A percentile compares a stretch with the other conserved stretches of the same genome.
Conservation (phyloP, 2,329 filamentous ascomycete species). For the Pochonia chlamydosporia region DNA sequence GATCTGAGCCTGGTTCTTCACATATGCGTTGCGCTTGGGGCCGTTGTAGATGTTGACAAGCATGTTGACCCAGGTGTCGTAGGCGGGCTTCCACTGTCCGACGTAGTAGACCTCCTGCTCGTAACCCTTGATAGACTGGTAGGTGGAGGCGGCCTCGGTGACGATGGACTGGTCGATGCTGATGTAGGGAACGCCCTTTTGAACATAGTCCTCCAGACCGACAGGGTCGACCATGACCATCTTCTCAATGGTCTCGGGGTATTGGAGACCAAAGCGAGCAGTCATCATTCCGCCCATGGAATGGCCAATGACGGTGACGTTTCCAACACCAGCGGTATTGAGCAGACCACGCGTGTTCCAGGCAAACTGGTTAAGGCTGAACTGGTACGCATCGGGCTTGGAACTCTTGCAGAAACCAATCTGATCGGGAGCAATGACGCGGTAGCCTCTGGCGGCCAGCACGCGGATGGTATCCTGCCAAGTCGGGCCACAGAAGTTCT, state of each 20-base stretch:
- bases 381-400: slow-evolving; percentile 45
- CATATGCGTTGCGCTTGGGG: slow-evolving; percentile 33
- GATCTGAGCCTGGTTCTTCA: slow-evolving; percentile 41
- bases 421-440: slow-evolving; percentile 48
- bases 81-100: slow-evolving; percentile 39
- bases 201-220: slow-evolving; percentile 49
- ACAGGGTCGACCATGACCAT: slow-evolving; percentile 47
- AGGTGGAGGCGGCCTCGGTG: slow-evolving; percentile 34
- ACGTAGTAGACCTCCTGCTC: slow-evolving; percentile 44
- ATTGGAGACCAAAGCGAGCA: slow-evolving; percentile 45
- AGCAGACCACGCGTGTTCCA: slow-evolving; percentile 45
- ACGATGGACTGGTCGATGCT: slow-evolving; percentile 32
- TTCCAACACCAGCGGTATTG: slow-evolving; percentile 33
- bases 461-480: slow-evolving; percentile 42
- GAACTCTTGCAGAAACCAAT: slow-evolving; percentile 53
- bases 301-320: slow-evolving; percentile 45
- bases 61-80: slow-evolving; percentile 52
- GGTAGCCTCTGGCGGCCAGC: slow-evolving; percentile 38
- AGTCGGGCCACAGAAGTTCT: slow-evolving; percentile 50
- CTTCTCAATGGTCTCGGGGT: slow-evolving; percentile 33
- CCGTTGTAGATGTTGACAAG: slow-evolving; percentile 45
- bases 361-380: slow-evolving; percentile 44
- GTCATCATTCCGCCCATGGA: slow-evolving; percentile 51
- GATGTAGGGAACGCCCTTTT: slow-evolving; percentile 41
- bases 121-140: slow-evolving; percentile 38